phyloP scores from a whole-genome alignment of 768 basidiomycete genomes.

The Cantharellus anzutake region DNA sequence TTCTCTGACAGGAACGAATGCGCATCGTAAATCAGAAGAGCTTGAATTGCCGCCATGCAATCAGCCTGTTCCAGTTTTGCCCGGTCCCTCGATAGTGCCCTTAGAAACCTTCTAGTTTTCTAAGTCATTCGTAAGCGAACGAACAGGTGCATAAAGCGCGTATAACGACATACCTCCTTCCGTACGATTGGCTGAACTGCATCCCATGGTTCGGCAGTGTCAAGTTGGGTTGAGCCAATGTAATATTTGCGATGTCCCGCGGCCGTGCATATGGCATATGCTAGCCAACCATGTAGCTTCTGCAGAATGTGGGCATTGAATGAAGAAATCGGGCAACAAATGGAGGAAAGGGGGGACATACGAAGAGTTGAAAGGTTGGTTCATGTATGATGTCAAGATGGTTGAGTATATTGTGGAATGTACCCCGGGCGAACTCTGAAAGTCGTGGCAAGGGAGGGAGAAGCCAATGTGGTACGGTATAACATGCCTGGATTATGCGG shows the following conservation, averaged over 20 bases:
- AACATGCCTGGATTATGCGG: constrained; percentile 3
- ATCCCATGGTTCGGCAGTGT: not conserved
- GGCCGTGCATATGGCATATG: constrained; percentile 21
- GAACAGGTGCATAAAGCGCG: not conserved
- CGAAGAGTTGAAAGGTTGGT: constrained; percentile 18
- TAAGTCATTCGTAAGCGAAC: not conserved
- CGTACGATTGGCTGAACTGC: not conserved
- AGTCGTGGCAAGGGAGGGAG: constrained; percentile 17
- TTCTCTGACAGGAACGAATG: constrained; percentile 17
- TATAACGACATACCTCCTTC: not conserved
- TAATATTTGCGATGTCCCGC: not conserved
- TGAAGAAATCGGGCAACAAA: not conserved
- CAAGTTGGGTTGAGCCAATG: not conserved
- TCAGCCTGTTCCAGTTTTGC: not conserved
- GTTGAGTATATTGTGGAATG: constrained; percentile 16
- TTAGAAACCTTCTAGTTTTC: not conserved
- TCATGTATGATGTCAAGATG: constrained; percentile 21
- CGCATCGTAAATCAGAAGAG: constrained; percentile 13
- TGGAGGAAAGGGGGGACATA: not conserved
- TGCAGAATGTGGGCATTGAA: not conserved
- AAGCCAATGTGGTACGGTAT: constrained; percentile 20
- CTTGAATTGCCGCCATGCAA: constrained; percentile 15
- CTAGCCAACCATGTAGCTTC: constrained; percentile 17
- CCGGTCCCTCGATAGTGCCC: not conserved
- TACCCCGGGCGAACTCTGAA: constrained; percentile 18